Evolutionary conservation across 2,329 filamentous ascomycete species (phyloP), one percentile per base, ranked within the genome.

Genomic region (Aureobasidium sp.): DNA sequence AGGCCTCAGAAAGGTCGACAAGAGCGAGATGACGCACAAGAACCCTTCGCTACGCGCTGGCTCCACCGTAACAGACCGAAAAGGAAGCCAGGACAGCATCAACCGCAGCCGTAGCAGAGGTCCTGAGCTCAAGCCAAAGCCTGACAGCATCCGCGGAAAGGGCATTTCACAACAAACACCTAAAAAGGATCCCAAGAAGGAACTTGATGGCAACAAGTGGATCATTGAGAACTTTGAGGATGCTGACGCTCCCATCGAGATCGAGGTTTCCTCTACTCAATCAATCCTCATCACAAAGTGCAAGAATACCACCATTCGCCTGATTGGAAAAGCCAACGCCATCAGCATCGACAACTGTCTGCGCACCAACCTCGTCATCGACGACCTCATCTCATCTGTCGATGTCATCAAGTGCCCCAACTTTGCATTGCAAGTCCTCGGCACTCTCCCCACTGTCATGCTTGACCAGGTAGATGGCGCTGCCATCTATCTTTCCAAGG

Each of bases 1-100:
- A 60, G 84, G 87, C 27, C 78, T 98, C 30, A 86, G 87, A 60
- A 98, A 96, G 75, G 93, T 98, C 45, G 91, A 96, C 72, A 86
- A 85, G 66, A 93, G 87, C 51, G 79, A 97, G 70, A 96, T 96
- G 91, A 98, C 93, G 56, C 93, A 98, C 73, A 97, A 97, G 76
- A 98, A 98, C 71, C 93, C 93, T 12, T 81, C 84, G 8, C 76
- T 98, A 55, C 84, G 93, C 58, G 80, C 87, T 21, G 76, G 76
- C 56, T 86, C 87, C 11, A 79, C 81, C 2, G 88, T 91, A 3
- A 77, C 86, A 1, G 76, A 76, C 54, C 72, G 78, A 54, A 77
- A 76, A 51, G 72, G 75, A 19, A 77, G 76, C 56, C 74, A 75
- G 35, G 68, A 71, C 11, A 76, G 77, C 6, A 65, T 73, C 32